A percentile compares a stretch with the other conserved stretches of the same genome.
Evolutionary conservation across 2,329 filamentous ascomycete species (phyloP).

Genomic region (Aureobasidium pullulans): DNA sequence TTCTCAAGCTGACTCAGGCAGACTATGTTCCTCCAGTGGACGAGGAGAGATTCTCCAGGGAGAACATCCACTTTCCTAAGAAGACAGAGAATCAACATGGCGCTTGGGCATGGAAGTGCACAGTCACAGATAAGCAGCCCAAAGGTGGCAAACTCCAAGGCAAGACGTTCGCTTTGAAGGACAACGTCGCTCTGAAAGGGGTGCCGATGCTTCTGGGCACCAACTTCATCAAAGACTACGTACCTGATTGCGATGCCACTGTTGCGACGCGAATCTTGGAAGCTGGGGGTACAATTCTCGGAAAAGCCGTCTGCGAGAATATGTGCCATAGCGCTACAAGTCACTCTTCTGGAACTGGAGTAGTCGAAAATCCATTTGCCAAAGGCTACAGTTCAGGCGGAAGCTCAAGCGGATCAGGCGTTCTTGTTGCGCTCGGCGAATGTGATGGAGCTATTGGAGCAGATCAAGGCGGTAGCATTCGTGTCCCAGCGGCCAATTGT

Average conservation of each 20-base stretch:
- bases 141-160: constrained; percentile 27
- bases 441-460: constrained; percentile 30
- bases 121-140: constrained; percentile 26
- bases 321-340: constrained; percentile 38
- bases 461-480: constrained; percentile 23
- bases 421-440: constrained; percentile 26
- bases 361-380: constrained; percentile 35
- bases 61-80: constrained; percentile 29
- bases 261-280: constrained; percentile 37
- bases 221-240: constrained; percentile 24
- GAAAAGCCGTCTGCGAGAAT: constrained; percentile 43
- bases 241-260: constrained; percentile 38
- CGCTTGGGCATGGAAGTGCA: constrained; percentile 39
- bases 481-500: constrained; percentile 21
- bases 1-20: neutral
- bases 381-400: constrained; percentile 30
- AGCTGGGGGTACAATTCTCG: constrained; percentile 35
- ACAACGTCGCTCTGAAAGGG: constrained; percentile 40
- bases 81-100: constrained; percentile 30
- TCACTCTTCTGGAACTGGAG: constrained; percentile 37
- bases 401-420: constrained; percentile 27
- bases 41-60: constrained; percentile 29
- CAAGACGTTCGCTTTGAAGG: constrained; percentile 37
- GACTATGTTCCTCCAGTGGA: constrained; percentile 30
- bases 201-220: constrained; percentile 40